phyloP scores from a whole-genome alignment of 345 rosid genomes.

The Pistacia integerrima region DNA sequence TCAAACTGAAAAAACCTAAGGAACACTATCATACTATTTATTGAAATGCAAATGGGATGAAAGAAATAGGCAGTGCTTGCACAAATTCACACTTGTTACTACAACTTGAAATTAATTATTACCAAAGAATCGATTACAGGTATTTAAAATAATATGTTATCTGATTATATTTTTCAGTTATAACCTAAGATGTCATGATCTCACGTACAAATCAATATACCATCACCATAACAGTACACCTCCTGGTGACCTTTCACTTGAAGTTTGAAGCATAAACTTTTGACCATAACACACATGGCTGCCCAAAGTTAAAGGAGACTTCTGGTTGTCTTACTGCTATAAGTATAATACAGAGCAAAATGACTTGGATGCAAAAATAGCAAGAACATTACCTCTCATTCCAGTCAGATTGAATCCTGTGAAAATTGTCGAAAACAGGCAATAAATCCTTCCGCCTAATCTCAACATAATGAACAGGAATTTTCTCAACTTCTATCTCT shows the following conservation, averaged over 20 bases:
- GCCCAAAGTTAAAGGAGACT: neutral
- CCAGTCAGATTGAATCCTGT: conserved; percentile 52
- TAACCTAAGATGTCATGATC: no score
- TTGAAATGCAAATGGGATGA: no score
- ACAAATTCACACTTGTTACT: no score
- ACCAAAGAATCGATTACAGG: no score
- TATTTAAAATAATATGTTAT: no score
- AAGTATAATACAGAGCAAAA: neutral
- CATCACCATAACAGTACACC: neutral
- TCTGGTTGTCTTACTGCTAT: neutral
- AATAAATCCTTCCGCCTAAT: conserved; percentile 74
- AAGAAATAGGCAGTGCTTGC: no score
- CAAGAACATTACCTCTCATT: conserved; percentile 50
- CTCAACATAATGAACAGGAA: conserved; percentile 69
- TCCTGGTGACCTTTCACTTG: neutral
- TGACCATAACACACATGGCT: neutral
- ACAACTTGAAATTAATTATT: no score
- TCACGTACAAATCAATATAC: neutral
- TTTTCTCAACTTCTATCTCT: conserved; percentile 76
- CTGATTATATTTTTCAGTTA: no score
- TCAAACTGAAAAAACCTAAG: no score
- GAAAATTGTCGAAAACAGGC: conserved; percentile 81
- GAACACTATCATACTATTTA: no score
- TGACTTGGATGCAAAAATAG: neutral
- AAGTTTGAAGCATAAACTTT: neutral